A percentile compares a stretch with the other conserved stretches of the same genome.
Conservation (phyloP, 73 alveolate genomes). For the Blepharisma stoltei region DNA sequence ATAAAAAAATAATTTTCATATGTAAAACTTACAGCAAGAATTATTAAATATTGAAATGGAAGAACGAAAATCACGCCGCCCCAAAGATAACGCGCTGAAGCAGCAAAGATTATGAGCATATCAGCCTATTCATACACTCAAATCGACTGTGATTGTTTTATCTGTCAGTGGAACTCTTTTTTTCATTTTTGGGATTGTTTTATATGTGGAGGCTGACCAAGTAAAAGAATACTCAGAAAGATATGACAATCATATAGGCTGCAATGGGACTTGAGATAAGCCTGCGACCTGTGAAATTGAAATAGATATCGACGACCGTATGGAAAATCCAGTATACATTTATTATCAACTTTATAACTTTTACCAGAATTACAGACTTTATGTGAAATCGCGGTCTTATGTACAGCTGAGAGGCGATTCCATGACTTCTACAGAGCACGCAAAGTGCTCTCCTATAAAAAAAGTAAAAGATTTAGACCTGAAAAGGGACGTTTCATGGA, state of each 20-base stretch:
- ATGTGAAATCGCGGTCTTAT: constrained; percentile 67
- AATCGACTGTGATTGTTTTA: constrained; percentile 62
- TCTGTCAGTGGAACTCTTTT: constrained; percentile 68
- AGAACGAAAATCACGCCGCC: constrained; percentile 60
- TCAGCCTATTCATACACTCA: constrained; percentile 83
- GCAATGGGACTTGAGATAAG: constrained; percentile 9
- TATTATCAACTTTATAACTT: constrained; percentile 77
- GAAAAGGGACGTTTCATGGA: constrained; percentile 4
- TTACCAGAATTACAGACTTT: constrained; percentile 77
- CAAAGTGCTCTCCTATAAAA: constrained; percentile 54
- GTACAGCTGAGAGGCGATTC: constrained; percentile 72
- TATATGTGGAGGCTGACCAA: constrained; percentile 58
- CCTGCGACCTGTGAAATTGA: constrained; percentile 39
- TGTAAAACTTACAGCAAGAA: too few species aligned
- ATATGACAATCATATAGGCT: constrained; percentile 55
- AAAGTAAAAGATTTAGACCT: constrained; percentile 19
- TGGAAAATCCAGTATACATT: constrained; percentile 54
- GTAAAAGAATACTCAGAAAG: constrained; percentile 54
- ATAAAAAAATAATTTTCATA: too few species aligned
- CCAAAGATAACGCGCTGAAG: constrained; percentile 65
- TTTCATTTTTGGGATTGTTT: constrained; percentile 73
- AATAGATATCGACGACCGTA: constrained; percentile 31
- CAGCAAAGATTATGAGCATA: constrained; percentile 85
- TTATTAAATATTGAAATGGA: constrained; percentile 36
- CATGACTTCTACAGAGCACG: constrained; percentile 25